Evolutionary conservation across 176 grass and related monocot species (phyloP), one percentile per base, ranked within the genome.

Genomic region (Rhipidocladum racemiflorum): DNA sequence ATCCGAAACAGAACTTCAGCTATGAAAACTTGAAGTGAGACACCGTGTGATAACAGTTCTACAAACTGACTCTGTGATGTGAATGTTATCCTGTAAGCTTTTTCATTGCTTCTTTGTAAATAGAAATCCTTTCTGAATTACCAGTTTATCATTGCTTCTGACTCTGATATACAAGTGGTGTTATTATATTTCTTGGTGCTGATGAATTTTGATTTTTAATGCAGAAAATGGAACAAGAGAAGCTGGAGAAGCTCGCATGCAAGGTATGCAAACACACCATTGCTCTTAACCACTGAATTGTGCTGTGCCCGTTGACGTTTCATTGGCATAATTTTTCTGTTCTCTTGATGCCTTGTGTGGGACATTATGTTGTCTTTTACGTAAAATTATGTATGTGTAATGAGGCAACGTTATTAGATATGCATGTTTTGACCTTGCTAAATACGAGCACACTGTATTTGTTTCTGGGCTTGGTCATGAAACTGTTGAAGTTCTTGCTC

Each of bases 211-310:
- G 32, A n/a, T 85, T 53, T 48, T 77, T 50, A 65, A 42, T 88
- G 85, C 88, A 98, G 95, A 93, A 93, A 91, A 75, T 86, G 84
- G 95, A 98, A 67, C 87, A 89, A 44, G 95, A 98, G 28, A 98
- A 93, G 78, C 74, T 93, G 59, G 90, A 88, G 72, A 98, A 95
- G 79, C 65, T 85, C 23, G 90, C 88, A 49, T 90, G 72, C 48
- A 83, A 98, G 90, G 92, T 97, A 85, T 36, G 74, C 45, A 57
- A 63, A 76, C 9, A 29, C 8, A 23, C 5, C 32, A 15, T 34
- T 21, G 35, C 61, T 43, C 20, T 44, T 38, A 85, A 34, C 21
- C 17, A 36, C 16, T 76, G 7, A 32, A 70, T 15, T 76, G 7
- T 13, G 44, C 43, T 36, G 0, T 44, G 23, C 1, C 60, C 2